Evolutionary conservation across 2,329 filamentous ascomycete species (phyloP).

Genomic region (Cladosporium halotolerans): DNA sequence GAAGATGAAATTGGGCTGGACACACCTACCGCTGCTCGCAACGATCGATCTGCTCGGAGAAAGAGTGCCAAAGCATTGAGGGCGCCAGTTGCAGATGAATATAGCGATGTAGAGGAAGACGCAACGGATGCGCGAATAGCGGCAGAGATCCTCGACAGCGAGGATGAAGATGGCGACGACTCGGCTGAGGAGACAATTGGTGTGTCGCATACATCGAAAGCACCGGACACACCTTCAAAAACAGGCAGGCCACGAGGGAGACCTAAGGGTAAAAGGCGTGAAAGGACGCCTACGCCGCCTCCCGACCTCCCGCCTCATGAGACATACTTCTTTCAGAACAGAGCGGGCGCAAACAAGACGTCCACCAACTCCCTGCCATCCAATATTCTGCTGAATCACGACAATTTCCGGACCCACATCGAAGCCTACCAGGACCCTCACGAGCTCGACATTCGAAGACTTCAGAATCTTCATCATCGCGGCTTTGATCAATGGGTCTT

Average conservation of each 20-base stretch:
- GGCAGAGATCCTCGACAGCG: conserved; percentile 25
- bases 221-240: conserved; percentile 41
- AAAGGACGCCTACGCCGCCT: conserved; percentile 71
- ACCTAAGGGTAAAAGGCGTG: conserved; percentile 48
- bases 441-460: conserved; percentile 59
- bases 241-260: conserved; percentile 39
- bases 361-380: conserved; percentile 78
- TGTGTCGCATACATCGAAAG: conserved; percentile 39
- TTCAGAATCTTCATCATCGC: conserved; percentile 68
- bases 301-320: conserved; percentile 80
- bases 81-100: conserved; percentile 54
- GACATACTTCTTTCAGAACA: conserved; percentile 88
- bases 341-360: conserved; percentile 72
- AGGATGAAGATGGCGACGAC: conserved; percentile 28
- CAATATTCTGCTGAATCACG: conserved; percentile 73
- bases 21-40: conserved; percentile 53
- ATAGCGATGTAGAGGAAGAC: conserved; percentile 43
- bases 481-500: conserved; percentile 91
- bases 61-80: conserved; percentile 77
- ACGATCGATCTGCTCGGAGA: conserved; percentile 77
- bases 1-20: conserved; percentile 27
- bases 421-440: conserved; percentile 63
- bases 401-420: conserved; percentile 76
- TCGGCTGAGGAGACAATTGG: conserved; percentile 28
- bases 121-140: conserved; percentile 17